Percentiles rank a stretch among this genome's conserved stretches.
phyloP scores from a whole-genome alignment of 2,329 filamentous ascomycete genomes.

The Calonectria crousiana region DNA sequence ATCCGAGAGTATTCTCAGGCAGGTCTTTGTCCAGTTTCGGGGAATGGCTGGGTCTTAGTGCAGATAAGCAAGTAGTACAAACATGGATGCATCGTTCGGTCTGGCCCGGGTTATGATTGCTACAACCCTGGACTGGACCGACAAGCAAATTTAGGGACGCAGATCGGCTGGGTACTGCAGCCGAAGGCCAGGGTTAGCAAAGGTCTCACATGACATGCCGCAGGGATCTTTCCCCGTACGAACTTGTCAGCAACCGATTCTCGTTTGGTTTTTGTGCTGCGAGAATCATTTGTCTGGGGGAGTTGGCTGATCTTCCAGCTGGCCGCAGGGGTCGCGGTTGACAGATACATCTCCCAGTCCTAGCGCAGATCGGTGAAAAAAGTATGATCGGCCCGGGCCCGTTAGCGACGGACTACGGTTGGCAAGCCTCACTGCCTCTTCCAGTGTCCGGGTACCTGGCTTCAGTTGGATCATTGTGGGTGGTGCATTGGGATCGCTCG shows the following conservation, averaged over 20 bases:
- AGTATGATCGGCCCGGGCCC: constrained; percentile 2
- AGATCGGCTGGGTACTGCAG: background rate
- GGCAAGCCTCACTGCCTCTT: background rate
- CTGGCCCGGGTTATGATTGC: background rate
- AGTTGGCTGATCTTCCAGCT: background rate
- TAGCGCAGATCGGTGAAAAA: constrained; percentile 16
- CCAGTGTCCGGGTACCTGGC: constrained; percentile 7
- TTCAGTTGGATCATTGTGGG: background rate
- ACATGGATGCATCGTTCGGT: background rate
- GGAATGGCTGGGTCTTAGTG: background rate
- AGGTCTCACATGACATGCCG: background rate
- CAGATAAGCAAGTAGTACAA: background rate
- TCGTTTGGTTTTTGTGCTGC: background rate
- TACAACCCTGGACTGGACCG: background rate
- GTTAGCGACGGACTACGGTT: constrained; percentile 3
- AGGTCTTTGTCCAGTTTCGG: background rate
- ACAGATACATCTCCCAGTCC: constrained; percentile 12
- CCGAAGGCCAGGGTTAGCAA: background rate
- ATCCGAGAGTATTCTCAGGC: too few species aligned
- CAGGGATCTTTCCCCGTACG: background rate
- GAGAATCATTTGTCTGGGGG: background rate
- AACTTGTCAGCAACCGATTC: background rate
- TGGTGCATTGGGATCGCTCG: background rate
- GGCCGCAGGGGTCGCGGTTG: background rate
- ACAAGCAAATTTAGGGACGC: background rate